These are phyloP conservation scores for Nemania sp. DNA, from an alignment of 2,329 filamentous ascomycete species.

Conservation along the genomic window DNA sequence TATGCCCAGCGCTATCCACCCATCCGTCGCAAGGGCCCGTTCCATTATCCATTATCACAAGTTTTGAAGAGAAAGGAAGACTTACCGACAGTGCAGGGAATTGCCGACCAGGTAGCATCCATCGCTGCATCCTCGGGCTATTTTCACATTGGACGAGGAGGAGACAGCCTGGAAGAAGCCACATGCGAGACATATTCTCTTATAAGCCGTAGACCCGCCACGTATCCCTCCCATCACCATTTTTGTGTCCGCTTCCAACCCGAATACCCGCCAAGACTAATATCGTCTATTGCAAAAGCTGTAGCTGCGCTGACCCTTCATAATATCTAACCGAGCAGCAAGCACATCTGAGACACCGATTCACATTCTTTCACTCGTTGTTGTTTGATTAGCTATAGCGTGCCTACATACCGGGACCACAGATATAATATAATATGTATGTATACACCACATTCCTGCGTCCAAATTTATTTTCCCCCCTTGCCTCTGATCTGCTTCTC, in stretches of 20 bases:
- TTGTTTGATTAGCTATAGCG: background rate
- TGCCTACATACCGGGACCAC: conserved; percentile 1
- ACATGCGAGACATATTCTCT: conserved; percentile 5
- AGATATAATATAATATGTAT: too few relatives aligned
- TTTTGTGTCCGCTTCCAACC: too few relatives aligned
- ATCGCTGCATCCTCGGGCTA: conserved; percentile 11
- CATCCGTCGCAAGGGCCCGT: conserved; percentile 6
- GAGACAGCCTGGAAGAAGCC: conserved; percentile 5
- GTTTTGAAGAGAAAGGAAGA: background rate
- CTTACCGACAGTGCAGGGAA: background rate
- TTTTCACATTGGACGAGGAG: background rate
- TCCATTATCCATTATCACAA: conserved; percentile 14
- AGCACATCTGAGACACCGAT: background rate
- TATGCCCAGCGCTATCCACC: conserved; percentile 10
- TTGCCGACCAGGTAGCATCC: conserved; percentile 9
- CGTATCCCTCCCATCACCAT: too few relatives aligned
- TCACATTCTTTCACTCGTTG: background rate
- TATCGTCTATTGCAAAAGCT: too few relatives aligned
- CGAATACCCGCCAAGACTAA: too few relatives aligned
- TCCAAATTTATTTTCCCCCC: too few relatives aligned
- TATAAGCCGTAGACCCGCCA: background rate
- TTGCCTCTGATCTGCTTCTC: background rate
- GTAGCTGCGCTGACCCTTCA: too few relatives aligned
- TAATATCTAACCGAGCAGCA: background rate
- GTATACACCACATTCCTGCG: background rate